Evolutionary conservation across 495 filamentous ascomycete species (phyloP).

Genomic region (Tuber umbilicatum): DNA sequence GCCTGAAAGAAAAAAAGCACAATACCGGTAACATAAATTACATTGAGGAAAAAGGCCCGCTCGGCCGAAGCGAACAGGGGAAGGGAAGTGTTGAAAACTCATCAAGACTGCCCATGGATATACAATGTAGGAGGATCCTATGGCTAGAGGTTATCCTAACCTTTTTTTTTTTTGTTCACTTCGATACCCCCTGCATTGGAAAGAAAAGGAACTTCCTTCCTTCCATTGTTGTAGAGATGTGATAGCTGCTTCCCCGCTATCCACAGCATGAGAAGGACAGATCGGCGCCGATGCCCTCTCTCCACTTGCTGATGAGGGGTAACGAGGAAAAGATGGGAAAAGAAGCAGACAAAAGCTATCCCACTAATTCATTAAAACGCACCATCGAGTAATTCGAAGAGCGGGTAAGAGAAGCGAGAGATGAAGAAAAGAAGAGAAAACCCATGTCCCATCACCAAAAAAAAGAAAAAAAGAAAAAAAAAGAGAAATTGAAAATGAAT

Average conservation of each 20-base stretch:
- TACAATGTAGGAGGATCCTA: neutral
- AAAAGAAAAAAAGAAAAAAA: slow-evolving; percentile 14
- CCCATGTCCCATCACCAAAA: slow-evolving; percentile 26
- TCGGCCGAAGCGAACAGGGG: neutral
- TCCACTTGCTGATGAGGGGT: neutral
- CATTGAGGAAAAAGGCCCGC: neutral
- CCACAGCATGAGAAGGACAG: neutral
- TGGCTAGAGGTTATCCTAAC: neutral
- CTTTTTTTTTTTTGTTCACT: neutral
- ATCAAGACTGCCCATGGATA: neutral
- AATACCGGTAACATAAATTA: neutral
- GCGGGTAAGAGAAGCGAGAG: neutral
- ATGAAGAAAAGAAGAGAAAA: slow-evolving; percentile 18
- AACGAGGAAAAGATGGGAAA: neutral
- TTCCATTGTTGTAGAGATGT: neutral
- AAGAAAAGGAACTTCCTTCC: neutral
- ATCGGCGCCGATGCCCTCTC: neutral
- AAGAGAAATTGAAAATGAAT: slow-evolving; percentile 23
- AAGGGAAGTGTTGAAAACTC: neutral
- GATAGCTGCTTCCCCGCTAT: neutral
- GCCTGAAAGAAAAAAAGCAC: neutral
- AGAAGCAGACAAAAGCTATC: neutral
- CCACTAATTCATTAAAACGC: slow-evolving; percentile 30
- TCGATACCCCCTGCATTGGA: neutral
- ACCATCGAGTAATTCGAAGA: slow-evolving; percentile 4